Conservation (phyloP, 192 early-diverging fungal species). For the Backusella mclennaniae region DNA sequence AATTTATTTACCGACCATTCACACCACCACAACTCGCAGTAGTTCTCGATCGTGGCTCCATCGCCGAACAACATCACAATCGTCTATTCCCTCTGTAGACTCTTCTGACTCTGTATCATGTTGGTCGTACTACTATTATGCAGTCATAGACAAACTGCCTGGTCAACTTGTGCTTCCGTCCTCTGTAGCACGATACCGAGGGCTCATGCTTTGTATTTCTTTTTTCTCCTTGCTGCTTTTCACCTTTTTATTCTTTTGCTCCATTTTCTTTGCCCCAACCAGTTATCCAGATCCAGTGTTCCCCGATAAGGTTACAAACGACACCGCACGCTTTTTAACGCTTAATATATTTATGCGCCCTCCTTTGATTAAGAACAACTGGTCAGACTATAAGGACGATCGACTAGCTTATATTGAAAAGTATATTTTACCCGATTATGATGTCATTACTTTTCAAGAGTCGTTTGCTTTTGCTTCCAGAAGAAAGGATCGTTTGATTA, state of each 20-base stretch:
- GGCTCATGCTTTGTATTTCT: slow-evolving; percentile 17
- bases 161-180: slow-evolving; percentile 2
- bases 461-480: slow-evolving; percentile 73
- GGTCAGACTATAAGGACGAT: slow-evolving; percentile 78
- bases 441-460: slow-evolving; percentile 81
- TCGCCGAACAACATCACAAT: not conserved
- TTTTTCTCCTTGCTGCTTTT: slow-evolving; percentile 15
- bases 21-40: not conserved
- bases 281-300: slow-evolving; percentile 24
- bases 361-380: slow-evolving; percentile 68
- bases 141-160: not conserved
- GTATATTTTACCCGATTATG: slow-evolving; percentile 66
- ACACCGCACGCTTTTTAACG: slow-evolving; percentile 53
- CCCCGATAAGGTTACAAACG: slow-evolving; percentile 30
- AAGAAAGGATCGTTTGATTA: slow-evolving; percentile 56
- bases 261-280: slow-evolving; percentile 29
- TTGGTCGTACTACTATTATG: slow-evolving; percentile 4
- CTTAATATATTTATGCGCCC: slow-evolving; percentile 75
- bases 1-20: slow-evolving; percentile 28
- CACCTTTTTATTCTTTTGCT: slow-evolving; percentile 31
- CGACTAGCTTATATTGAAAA: slow-evolving; percentile 70
- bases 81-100: slow-evolving; percentile 13
- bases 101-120: slow-evolving; percentile 4
- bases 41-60: slow-evolving; percentile 7
- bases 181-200: slow-evolving; percentile 10